phyloP scores from a whole-genome alignment of 2,329 filamentous ascomycete genomes.

The Hypoxylon sp. region DNA sequence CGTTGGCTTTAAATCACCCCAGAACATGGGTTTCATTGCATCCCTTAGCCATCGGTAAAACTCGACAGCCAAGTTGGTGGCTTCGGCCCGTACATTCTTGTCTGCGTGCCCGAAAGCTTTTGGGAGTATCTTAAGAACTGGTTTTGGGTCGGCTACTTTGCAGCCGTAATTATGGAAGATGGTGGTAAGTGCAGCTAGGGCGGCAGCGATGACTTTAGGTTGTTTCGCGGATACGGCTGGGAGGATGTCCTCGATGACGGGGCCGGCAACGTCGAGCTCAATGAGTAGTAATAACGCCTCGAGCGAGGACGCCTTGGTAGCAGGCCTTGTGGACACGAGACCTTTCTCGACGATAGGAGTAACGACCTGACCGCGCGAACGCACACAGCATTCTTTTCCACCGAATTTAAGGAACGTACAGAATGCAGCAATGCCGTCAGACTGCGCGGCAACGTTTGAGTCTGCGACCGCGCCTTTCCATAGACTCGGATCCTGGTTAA shows the following conservation, averaged over 20 bases:
- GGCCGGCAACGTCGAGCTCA: slow-evolving; percentile 87
- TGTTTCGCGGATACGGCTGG: slow-evolving; percentile 62
- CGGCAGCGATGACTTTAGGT: slow-evolving; percentile 56
- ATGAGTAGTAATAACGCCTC: slow-evolving; percentile 91
- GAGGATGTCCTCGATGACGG: slow-evolving; percentile 91
- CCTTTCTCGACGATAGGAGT: slow-evolving; percentile 91
- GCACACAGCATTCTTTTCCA: slow-evolving; percentile 81
- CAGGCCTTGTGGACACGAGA: slow-evolving; percentile 86
- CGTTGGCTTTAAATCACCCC: slow-evolving; percentile 93
- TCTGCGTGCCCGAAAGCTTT: slow-evolving; percentile 96
- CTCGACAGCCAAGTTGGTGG: slow-evolving; percentile 91
- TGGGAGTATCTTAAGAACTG: slow-evolving; percentile 87
- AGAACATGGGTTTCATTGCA: slow-evolving; percentile 98
- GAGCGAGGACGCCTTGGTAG: slow-evolving; percentile 87
- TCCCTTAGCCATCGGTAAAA: slow-evolving; percentile 97
- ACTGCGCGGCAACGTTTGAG: slow-evolving; percentile 96
- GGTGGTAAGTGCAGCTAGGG: slow-evolving; percentile 75
- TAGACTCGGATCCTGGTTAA: slow-evolving; percentile 84
- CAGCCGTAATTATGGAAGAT: slow-evolving; percentile 96
- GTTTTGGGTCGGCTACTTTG: slow-evolving; percentile 93
- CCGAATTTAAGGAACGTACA: slow-evolving; percentile 95
- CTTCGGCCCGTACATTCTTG: slow-evolving; percentile 97
- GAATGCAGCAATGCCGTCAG: slow-evolving; percentile 89
- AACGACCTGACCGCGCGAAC: slow-evolving; percentile 83
- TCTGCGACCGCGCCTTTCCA: slow-evolving; percentile 96